These are phyloP conservation scores for Podaxis sp. DNA, from an alignment of 768 basidiomycete species.

Conservation along the genomic window DNA sequence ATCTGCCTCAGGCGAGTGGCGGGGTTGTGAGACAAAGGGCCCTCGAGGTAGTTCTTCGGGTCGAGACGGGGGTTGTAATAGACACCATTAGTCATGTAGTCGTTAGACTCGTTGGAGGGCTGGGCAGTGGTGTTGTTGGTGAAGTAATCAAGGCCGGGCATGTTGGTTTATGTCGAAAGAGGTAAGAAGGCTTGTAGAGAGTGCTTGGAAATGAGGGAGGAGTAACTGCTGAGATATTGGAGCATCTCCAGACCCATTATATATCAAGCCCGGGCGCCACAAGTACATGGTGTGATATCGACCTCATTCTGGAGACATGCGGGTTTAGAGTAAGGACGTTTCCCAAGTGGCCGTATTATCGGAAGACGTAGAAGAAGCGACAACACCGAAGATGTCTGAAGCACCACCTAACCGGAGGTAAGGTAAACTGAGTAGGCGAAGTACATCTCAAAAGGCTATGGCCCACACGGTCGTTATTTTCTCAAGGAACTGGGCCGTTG, in stretches of 20 bases:
- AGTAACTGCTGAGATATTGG: neutral
- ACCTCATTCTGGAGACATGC: neutral
- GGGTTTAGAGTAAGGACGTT: constrained; percentile 1
- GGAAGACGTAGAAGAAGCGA: neutral
- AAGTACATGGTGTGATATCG: neutral
- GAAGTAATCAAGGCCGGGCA: constrained; percentile 15
- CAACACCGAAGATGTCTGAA: neutral
- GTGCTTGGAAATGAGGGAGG: neutral
- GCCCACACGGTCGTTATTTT: neutral
- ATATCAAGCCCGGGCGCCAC: neutral
- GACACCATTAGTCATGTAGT: constrained; percentile 18
- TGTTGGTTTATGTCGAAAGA: neutral
- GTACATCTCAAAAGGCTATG: neutral
- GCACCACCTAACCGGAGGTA: neutral
- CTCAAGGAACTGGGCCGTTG: neutral
- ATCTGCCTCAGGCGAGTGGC: constrained; percentile 66
- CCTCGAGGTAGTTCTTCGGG: constrained; percentile 64
- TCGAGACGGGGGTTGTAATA: constrained; percentile 70
- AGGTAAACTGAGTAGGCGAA: neutral
- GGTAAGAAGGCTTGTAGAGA: neutral
- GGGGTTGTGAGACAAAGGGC: constrained; percentile 62
- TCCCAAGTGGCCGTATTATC: neutral
- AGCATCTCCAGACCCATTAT: neutral
- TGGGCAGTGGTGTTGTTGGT: neutral
- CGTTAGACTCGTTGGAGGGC: neutral